Evolutionary conservation across 2,329 filamentous ascomycete genomes (phyloP).

Genomic region (Clarireedia homoeocarpa): DNA sequence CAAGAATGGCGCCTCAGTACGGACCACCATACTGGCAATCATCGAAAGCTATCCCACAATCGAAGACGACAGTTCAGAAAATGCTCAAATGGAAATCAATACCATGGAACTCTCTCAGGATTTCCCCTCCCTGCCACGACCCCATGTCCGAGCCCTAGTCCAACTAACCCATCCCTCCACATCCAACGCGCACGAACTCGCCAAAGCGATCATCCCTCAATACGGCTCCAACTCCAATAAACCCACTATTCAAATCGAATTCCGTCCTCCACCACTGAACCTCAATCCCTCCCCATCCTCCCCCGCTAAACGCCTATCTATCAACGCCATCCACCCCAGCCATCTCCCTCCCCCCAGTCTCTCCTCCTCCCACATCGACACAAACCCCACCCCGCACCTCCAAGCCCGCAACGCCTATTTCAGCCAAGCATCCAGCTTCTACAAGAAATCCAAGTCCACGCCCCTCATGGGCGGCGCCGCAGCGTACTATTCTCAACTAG

Average conservation of each 20-base stretch:
- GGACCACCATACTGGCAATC: slow-evolving; percentile 46
- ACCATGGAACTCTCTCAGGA: slow-evolving; percentile 45
- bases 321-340: slow-evolving; percentile 9
- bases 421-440: slow-evolving; percentile 48
- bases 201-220: slow-evolving; percentile 40
- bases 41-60: slow-evolving; percentile 23
- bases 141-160: slow-evolving; percentile 45
- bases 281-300: slow-evolving; percentile 8
- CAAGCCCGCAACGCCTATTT: slow-evolving; percentile 36
- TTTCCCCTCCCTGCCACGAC: slow-evolving; percentile 43
- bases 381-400: slow-evolving; percentile 10
- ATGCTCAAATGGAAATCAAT: slow-evolving; percentile 38
- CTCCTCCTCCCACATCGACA: background rate
- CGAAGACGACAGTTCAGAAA: slow-evolving; percentile 33
- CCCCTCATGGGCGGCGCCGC: slow-evolving; percentile 69
- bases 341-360: background rate
- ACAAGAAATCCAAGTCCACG: slow-evolving; percentile 58
- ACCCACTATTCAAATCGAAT: slow-evolving; percentile 22
- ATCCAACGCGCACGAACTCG: slow-evolving; percentile 51
- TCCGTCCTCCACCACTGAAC: slow-evolving; percentile 23
- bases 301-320: background rate
- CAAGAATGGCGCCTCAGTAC: slow-evolving; percentile 47
- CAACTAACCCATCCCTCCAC: slow-evolving; percentile 49
- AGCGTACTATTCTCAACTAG: slow-evolving; percentile 65
- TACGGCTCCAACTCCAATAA: slow-evolving; percentile 6